Percentiles rank a stretch among this genome's conserved stretches.
These are phyloP conservation scores for Suhomyces ambrosiae DNA, from an alignment of 1,139 yeast species.

Conservation along the genomic window DNA sequence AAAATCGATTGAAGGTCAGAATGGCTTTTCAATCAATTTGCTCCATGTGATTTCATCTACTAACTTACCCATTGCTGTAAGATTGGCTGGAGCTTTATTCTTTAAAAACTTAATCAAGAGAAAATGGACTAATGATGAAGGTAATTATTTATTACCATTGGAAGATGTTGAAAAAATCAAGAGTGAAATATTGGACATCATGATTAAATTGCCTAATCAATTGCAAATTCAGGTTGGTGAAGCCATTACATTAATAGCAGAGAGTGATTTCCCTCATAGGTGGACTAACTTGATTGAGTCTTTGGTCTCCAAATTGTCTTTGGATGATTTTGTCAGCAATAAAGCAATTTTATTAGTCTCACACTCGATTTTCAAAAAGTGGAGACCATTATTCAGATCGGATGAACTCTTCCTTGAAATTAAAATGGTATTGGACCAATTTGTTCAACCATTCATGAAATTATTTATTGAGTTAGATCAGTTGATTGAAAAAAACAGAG, in stretches of 20 bases:
- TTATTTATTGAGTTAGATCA: constrained; percentile 68
- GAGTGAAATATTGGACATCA: constrained; percentile 72
- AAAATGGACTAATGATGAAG: constrained; percentile 90
- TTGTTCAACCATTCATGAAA: constrained; percentile 77
- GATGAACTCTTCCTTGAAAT: constrained; percentile 90
- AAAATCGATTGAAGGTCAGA: constrained; percentile 59
- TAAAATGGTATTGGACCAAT: constrained; percentile 80
- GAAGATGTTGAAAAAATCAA: constrained; percentile 72
- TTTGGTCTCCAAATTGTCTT: constrained; percentile 63
- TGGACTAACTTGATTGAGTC: constrained; percentile 85
- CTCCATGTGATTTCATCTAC: constrained; percentile 76
- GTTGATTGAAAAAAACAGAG: constrained; percentile 55
- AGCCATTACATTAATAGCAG: constrained; percentile 89
- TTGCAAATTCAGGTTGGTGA: constrained; percentile 93
- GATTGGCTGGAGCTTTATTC: constrained; percentile 88
- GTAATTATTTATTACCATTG: constrained; percentile 64
- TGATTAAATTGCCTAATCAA: constrained; percentile 75
- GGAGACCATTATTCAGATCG: constrained; percentile 93
- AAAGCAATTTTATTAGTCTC: constrained; percentile 90
- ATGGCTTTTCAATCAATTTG: constrained; percentile 75
- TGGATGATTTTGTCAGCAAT: constrained; percentile 70
- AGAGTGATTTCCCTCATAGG: constrained; percentile 88
- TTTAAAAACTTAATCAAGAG: constrained; percentile 86
- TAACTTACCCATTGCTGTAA: constrained; percentile 54
- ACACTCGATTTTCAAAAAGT: constrained; percentile 91